Conservation (phyloP, 2,329 filamentous ascomycete genomes). For the Fusarium keratoplasticum region DNA sequence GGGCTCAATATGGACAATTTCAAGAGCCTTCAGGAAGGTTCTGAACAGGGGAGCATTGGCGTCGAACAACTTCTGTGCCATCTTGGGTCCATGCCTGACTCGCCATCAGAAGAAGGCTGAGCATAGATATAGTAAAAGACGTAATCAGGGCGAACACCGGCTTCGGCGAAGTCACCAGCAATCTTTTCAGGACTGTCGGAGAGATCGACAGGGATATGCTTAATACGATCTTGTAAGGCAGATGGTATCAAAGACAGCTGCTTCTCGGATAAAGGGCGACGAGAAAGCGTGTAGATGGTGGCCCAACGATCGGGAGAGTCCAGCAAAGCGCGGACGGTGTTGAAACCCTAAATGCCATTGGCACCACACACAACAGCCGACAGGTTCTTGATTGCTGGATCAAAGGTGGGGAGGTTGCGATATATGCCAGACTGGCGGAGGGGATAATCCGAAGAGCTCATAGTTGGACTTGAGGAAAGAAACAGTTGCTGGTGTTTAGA, state of each 20-base stretch:
- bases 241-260: background rate
- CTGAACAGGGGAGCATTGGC: constrained; percentile 2
- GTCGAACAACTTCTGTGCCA: background rate
- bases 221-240: background rate
- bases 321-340: background rate
- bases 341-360: background rate
- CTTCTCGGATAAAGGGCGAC: background rate
- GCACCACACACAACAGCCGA: constrained; percentile 1
- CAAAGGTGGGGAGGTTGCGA: constrained; percentile 7
- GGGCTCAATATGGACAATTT: background rate
- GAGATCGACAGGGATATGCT: background rate
- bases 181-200: background rate
- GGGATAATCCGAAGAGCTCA: background rate
- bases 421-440: background rate
- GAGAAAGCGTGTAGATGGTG: background rate
- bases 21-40: background rate
- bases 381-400: background rate
- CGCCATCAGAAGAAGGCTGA: background rate
- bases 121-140: constrained; percentile 10
- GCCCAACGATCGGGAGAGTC: constrained; percentile 3
- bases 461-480: background rate
- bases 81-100: background rate
- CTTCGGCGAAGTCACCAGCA: background rate
- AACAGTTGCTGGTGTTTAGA: background rate
- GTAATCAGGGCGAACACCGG: background rate